Evolutionary conservation across 257 asterid genomes (phyloP).

Genomic region (Solanum piurae): DNA sequence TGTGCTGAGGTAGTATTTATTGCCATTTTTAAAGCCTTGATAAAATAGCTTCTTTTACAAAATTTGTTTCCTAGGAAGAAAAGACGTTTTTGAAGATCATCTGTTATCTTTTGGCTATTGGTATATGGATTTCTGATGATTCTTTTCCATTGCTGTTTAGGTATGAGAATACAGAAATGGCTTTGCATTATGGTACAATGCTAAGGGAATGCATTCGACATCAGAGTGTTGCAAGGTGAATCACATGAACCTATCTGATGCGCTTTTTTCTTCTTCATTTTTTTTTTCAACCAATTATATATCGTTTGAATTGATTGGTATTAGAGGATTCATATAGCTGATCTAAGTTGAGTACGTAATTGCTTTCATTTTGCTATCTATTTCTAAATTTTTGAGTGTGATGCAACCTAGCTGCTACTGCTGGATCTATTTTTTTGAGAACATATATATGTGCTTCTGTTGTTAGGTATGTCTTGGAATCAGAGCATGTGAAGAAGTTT

Average conservation of each 20-base stretch:
- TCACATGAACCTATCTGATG: background rate
- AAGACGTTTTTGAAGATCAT: background rate
- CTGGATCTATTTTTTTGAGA: background rate
- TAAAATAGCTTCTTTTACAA: background rate
- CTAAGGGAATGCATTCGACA: constrained; percentile 98
- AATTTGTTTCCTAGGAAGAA: background rate
- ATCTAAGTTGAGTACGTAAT: background rate
- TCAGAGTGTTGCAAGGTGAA: constrained; percentile 90
- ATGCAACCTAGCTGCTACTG: background rate
- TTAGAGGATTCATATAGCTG: background rate
- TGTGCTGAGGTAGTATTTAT: background rate
- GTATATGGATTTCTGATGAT: constrained; percentile 7
- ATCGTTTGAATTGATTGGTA: background rate
- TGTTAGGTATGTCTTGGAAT: constrained; percentile 33
- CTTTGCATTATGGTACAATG: constrained; percentile 95
- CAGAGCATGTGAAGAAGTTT: constrained; percentile 40
- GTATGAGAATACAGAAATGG: constrained; percentile 72
- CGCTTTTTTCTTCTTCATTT: background rate
- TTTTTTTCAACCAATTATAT: background rate
- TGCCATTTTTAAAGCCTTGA: background rate
- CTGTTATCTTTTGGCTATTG: background rate
- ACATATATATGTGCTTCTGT: background rate
- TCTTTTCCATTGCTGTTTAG: constrained; percentile 26
- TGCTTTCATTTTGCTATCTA: background rate
- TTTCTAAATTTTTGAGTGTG: background rate